These are phyloP conservation scores for Fraxinus dipetala DNA, from an alignment of 305 asterid genomes.

Conservation along the genomic window DNA sequence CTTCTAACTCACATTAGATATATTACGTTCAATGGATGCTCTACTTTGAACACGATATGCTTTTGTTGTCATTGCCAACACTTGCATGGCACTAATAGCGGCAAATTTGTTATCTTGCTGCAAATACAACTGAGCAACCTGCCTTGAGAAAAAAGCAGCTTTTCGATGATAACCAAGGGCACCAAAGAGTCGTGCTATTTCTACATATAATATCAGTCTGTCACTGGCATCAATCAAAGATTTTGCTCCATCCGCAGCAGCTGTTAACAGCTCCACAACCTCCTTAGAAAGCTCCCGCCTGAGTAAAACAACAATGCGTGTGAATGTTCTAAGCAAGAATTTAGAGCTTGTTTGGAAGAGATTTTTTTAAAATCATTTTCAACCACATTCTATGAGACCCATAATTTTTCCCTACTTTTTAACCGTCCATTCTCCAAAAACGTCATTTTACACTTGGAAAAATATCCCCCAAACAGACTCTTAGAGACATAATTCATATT, in stretches of 20 bases:
- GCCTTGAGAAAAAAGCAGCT: slow-evolving; percentile 98
- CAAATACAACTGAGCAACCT: slow-evolving; percentile 93
- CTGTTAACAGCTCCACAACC: slow-evolving; percentile 84
- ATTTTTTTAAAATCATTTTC: neutral
- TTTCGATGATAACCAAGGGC: slow-evolving; percentile 90
- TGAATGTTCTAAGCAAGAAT: slow-evolving; percentile 12
- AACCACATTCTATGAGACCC: neutral
- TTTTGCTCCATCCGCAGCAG: slow-evolving; percentile 95
- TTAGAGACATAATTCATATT: neutral
- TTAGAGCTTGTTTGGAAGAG: neutral
- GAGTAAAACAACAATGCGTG: slow-evolving; percentile 19
- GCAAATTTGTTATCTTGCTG: slow-evolving; percentile 91
- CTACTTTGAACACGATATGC: slow-evolving; percentile 96
- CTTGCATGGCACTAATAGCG: slow-evolving; percentile 97
- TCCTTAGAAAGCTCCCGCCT: slow-evolving; percentile 95
- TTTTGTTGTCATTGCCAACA: slow-evolving; percentile 93
- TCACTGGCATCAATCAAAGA: slow-evolving; percentile 94
- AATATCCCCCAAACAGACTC: neutral
- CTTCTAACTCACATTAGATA: slow-evolving; percentile 48
- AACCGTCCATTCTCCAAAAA: neutral
- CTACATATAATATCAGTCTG: slow-evolving; percentile 75
- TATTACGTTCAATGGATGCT: slow-evolving; percentile 59
- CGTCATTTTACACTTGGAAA: neutral
- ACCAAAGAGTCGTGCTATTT: slow-evolving; percentile 93
- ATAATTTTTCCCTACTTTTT: neutral